phyloP scores from a whole-genome alignment of 2,329 filamentous ascomycete genomes.

The Ascochyta viciae-villosae region DNA sequence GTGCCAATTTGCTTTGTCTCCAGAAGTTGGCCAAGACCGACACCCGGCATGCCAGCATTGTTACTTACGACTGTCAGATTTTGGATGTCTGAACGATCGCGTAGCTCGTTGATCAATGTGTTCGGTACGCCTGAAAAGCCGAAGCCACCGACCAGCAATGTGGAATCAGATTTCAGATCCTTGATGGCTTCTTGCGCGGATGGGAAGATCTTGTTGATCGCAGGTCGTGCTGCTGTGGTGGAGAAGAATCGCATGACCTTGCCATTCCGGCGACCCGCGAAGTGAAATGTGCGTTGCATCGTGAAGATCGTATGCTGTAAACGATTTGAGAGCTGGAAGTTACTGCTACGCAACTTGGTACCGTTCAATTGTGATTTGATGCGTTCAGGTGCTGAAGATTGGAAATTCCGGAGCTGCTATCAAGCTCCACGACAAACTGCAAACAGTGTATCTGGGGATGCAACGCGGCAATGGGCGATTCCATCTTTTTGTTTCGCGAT shows the following conservation, averaged over 20 bases:
- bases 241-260: conserved; percentile 46
- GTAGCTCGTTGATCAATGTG: conserved; percentile 50
- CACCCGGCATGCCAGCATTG: conserved; percentile 75
- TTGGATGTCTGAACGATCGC: conserved; percentile 43
- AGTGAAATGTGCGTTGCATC: conserved; percentile 46
- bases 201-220: conserved; percentile 50
- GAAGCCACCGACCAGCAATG: conserved; percentile 49
- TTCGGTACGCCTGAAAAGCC: conserved; percentile 50
- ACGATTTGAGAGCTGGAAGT: neutral
- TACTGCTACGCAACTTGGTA: neutral
- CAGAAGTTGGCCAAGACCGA: conserved; percentile 73
- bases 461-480: conserved; percentile 17
- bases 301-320: conserved; percentile 10
- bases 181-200: conserved; percentile 49
- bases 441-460: conserved; percentile 5
- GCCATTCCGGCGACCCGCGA: conserved; percentile 42
- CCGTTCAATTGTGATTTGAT: neutral
- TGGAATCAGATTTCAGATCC: conserved; percentile 48
- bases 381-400: neutral
- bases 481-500: conserved; percentile 34
- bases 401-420: neutral
- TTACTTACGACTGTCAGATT: conserved; percentile 78
- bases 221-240: conserved; percentile 37
- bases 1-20: conserved; percentile 73
- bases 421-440: conserved; percentile 2